Base-by-base conservation (phyloP, 371 early-diverging fungal genomes). In the Lichtheimia ornata region DNA sequence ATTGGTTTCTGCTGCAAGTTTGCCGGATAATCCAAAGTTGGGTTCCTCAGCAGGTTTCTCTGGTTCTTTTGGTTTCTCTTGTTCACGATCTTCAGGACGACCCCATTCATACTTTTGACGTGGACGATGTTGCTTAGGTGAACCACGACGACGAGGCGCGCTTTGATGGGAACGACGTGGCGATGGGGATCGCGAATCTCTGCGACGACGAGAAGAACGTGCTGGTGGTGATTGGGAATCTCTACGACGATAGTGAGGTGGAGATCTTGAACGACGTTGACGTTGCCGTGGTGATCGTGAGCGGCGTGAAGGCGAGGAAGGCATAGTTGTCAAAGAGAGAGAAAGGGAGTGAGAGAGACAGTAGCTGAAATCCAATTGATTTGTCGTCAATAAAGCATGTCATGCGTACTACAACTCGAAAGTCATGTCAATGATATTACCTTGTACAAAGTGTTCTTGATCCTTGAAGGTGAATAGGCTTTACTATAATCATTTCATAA, bases 1-100 rank as follows among this genome's bases (percentile, higher is more conserved):
- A 58, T 94, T 95, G 25, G 90, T 87, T 58, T 96, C 97, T 9
- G 88, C 90, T 0, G 91, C 92, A 42, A 97, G 76, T 64, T 87
- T 86, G 7, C 97, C 97, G 15, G 95, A 94, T 22, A 88, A 69
- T 2, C 84, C 88, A 79, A 89, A 96, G 61, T 62, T 72, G 52
- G 55, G 73, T 73, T 51, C 68, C 70, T 42, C 70, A 64, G 40
- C 67, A n/a, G n/a, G 47, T 72, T 53, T 69, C 70, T 50, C 74
- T 62, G 22, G 59, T 56, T 54, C 63, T 56, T 55, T 54, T 50
- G 63, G 17, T 52, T 43, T 60, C 17, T 43, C 57, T 50, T 44
- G 55, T 44, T 61, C 40, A 15, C 58, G 57, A 55, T 53, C 67
- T 63, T 52, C 64, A 42, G 20, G 50, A 47, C 60, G 45, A 13